Percentiles rank a stretch among this genome's conserved stretches.
phyloP scores from a whole-genome alignment of 176 grass and related monocot genomes.

The Oryza meyeriana region DNA sequence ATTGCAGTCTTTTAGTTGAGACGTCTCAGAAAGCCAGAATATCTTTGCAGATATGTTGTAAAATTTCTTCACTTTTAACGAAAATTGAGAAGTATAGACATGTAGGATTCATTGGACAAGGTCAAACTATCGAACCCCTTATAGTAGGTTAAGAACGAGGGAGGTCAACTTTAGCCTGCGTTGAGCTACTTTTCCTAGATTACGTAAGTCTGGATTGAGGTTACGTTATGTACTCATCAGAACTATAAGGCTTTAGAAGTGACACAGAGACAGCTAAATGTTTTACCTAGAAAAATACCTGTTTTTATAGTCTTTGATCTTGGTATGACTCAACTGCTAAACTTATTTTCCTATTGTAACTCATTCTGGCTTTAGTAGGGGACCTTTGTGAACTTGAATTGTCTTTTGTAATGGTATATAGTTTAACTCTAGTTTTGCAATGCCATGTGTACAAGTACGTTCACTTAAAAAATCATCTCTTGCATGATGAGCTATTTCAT shows the following conservation, averaged over 20 bases:
- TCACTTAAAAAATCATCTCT: neutral
- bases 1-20: too few species aligned
- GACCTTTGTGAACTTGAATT: neutral
- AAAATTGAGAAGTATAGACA: too few species aligned
- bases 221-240: neutral
- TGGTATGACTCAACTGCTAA: neutral
- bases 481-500: constrained; percentile 8
- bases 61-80: too few species aligned
- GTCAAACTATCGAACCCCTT: too few species aligned
- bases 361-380: neutral
- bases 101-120: too few species aligned
- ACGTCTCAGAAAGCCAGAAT: too few species aligned
- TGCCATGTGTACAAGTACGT: neutral
- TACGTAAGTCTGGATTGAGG: neutral
- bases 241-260: neutral
- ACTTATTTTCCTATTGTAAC: neutral
- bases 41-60: too few species aligned
- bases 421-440: neutral
- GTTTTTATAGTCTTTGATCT: neutral
- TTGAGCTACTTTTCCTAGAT: constrained; percentile 3
- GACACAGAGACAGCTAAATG: neutral
- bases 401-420: neutral
- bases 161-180: neutral
- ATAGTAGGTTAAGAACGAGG: neutral
- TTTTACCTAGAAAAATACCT: neutral